Conservation (phyloP, 768 basidiomycete species). For the Rhizopogon vulgaris region DNA sequence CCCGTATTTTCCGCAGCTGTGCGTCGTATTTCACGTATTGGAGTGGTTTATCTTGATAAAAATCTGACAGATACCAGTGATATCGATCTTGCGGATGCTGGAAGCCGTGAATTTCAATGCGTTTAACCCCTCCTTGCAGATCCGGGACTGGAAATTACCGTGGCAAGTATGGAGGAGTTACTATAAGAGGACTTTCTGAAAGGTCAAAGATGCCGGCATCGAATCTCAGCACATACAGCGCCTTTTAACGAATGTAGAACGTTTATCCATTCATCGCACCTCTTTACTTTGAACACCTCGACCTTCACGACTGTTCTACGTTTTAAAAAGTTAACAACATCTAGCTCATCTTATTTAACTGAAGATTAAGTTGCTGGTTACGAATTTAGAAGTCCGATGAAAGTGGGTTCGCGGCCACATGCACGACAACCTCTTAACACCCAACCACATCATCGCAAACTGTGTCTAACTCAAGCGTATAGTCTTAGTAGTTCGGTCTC, state of each 20-base stretch:
- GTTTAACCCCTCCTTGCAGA: slow-evolving; percentile 57
- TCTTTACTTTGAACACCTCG: neutral
- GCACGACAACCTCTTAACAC: slow-evolving; percentile 25
- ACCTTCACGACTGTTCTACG: neutral
- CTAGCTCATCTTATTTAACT: neutral
- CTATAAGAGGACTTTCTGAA: slow-evolving; percentile 34
- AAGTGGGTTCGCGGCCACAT: slow-evolving; percentile 20
- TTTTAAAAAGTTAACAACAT: neutral
- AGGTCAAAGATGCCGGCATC: slow-evolving; percentile 24
- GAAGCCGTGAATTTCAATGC: slow-evolving; percentile 69
- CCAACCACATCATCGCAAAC: slow-evolving; percentile 30
- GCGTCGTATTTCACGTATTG: slow-evolving; percentile 26
- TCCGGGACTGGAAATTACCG: slow-evolving; percentile 71
- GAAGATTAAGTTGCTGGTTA: slow-evolving; percentile 10
- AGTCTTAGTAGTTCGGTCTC: neutral
- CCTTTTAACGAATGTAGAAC: slow-evolving; percentile 1
- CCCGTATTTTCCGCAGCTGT: slow-evolving; percentile 72
- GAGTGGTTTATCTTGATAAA: slow-evolving; percentile 1
- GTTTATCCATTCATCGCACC: neutral
- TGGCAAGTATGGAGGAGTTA: slow-evolving; percentile 61
- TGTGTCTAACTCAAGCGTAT: slow-evolving; percentile 9
- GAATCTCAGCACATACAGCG: slow-evolving; percentile 4
- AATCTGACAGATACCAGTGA: slow-evolving; percentile 54
- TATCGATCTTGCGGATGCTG: slow-evolving; percentile 55
- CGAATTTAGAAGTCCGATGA: slow-evolving; percentile 32